phyloP scores from a whole-genome alignment of 768 basidiomycete genomes.

The Lentinus tigrinus region DNA sequence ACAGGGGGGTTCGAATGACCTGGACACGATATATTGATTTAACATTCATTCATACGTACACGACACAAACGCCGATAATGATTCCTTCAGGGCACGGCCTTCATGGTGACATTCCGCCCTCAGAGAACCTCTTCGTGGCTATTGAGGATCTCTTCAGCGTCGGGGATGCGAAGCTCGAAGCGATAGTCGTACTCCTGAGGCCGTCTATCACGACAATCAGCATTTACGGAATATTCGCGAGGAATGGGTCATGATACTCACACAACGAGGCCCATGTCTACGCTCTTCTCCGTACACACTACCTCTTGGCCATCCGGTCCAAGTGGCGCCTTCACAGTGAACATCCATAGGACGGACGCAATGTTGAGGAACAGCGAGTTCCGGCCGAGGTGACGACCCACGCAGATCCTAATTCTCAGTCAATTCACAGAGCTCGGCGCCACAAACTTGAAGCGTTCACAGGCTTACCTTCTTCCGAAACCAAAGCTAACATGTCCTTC shows the following conservation, averaged over 20 bases:
- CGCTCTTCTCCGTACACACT: constrained; percentile 1
- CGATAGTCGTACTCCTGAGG: neutral
- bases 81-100: too few relatives aligned
- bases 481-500: constrained; percentile 21
- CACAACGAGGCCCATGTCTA: constrained; percentile 1
- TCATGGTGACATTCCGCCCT: too few relatives aligned
- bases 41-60: too few relatives aligned
- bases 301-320: constrained; percentile 1
- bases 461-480: constrained; percentile 16
- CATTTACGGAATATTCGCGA: neutral
- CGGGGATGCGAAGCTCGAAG: neutral
- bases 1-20: too few relatives aligned
- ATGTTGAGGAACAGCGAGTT: constrained; percentile 5
- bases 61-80: too few relatives aligned
- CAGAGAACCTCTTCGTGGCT: neutral
- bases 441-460: neutral
- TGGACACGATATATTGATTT: too few relatives aligned
- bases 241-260: neutral
- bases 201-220: neutral
- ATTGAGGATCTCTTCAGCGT: neutral
- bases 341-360: constrained; percentile 10
- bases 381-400: constrained; percentile 6
- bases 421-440: too few relatives aligned
- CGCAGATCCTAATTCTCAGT: constrained; percentile 3
- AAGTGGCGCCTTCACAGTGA: constrained; percentile 2